These are phyloP conservation scores for Miscanthus lutarioriparius DNA, from an alignment of 176 grass and related monocot genomes.

Conservation along the genomic window DNA sequence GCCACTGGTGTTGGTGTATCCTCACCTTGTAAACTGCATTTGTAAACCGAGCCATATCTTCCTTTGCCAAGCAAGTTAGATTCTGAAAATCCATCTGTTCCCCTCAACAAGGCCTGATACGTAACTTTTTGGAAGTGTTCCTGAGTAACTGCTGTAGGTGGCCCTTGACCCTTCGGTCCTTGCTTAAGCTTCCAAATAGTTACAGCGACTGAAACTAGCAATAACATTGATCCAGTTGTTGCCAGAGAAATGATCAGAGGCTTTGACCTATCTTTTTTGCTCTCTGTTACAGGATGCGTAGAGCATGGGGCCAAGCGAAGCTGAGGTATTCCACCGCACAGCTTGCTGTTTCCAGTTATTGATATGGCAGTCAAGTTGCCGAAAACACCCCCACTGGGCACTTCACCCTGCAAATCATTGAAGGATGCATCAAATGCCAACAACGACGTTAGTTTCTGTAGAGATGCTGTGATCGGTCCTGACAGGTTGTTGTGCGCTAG, in stretches of 20 bases:
- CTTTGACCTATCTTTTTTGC: not conserved
- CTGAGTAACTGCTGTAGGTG: not conserved
- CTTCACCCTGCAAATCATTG: slow-evolving; percentile 33
- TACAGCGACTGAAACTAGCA: not conserved
- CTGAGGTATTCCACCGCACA: slow-evolving; percentile 36
- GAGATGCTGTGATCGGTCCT: slow-evolving; percentile 13
- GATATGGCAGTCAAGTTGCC: slow-evolving; percentile 29
- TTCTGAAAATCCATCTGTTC: slow-evolving; percentile 8
- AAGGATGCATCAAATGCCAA: slow-evolving; percentile 21
- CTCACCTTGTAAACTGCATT: not conserved
- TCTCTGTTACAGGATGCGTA: not conserved
- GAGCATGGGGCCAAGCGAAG: not conserved
- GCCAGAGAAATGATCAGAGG: not conserved
- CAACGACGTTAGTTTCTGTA: slow-evolving; percentile 11
- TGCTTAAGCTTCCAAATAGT: slow-evolving; percentile 9
- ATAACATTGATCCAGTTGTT: not conserved
- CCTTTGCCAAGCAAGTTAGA: not conserved
- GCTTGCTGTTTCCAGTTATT: slow-evolving; percentile 11
- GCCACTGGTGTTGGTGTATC: slow-evolving; percentile 1
- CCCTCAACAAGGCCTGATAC: not conserved
- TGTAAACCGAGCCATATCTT: slow-evolving; percentile 10
- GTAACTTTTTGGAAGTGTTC: not conserved
- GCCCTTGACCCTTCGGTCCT: not conserved
- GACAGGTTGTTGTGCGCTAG: slow-evolving; percentile 34
- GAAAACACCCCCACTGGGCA: slow-evolving; percentile 33